phyloP scores from a whole-genome alignment of 345 rosid species.

The Gossypium australe region DNA sequence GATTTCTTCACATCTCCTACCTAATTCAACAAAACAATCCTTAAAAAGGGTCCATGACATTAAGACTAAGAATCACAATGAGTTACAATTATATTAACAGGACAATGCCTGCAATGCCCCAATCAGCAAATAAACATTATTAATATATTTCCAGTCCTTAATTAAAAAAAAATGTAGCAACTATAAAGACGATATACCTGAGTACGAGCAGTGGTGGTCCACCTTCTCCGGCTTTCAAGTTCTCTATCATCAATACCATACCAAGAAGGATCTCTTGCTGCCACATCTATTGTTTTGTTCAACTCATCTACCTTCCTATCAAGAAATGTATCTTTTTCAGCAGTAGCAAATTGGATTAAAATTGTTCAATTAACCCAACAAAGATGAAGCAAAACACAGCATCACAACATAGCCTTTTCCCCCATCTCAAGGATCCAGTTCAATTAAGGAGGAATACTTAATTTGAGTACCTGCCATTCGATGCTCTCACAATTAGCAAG shows the following conservation, averaged over 20 bases:
- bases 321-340: conserved; percentile 43
- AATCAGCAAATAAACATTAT: conserved; percentile 3
- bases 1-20: conserved; percentile 69
- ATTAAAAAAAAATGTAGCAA: background rate
- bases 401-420: background rate
- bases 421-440: background rate
- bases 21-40: conserved; percentile 34
- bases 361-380: background rate
- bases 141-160: background rate
- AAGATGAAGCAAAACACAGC: background rate
- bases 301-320: conserved; percentile 96
- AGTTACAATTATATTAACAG: background rate
- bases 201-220: conserved; percentile 76
- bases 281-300: conserved; percentile 82
- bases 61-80: background rate
- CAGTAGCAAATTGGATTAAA: conserved; percentile 26
- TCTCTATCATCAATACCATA: conserved; percentile 78
- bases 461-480: conserved; percentile 75
- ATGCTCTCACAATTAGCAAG: conserved; percentile 79
- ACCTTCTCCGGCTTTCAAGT: conserved; percentile 87
- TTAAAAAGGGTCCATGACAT: conserved; percentile 3
- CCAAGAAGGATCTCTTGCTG: conserved; percentile 86
- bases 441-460: background rate
- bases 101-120: background rate
- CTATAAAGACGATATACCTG: conserved; percentile 39